Percentiles rank a stretch among this genome's conserved stretches.
These are phyloP conservation scores for Lepidopterella palustris DNA, from an alignment of 495 filamentous ascomycete species.

Conservation along the genomic window DNA sequence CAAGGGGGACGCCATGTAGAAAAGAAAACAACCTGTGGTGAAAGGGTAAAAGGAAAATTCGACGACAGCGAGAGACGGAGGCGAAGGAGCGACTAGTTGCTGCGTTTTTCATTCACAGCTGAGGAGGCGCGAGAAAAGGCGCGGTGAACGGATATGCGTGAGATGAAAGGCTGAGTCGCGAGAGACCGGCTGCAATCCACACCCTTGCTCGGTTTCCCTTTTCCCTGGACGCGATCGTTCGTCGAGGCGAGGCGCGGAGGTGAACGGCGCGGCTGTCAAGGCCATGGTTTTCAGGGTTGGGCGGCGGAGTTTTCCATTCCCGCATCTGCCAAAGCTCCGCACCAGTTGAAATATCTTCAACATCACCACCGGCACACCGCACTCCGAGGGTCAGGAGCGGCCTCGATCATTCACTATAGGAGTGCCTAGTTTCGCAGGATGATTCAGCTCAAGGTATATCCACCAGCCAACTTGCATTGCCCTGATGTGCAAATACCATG, in stretches of 20 bases:
- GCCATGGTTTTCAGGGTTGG: background rate
- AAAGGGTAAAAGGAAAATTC: background rate
- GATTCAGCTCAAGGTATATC: slow-evolving; percentile 92
- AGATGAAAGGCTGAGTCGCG: background rate
- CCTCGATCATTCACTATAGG: background rate
- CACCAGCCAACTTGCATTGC: slow-evolving; percentile 15
- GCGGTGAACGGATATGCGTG: background rate
- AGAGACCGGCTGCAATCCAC: background rate
- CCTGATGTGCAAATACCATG: background rate
- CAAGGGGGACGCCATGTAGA: background rate
- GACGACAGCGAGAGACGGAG: background rate
- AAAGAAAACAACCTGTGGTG: background rate
- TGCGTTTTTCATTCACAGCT: background rate
- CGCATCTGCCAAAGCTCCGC: background rate
- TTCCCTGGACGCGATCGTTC: background rate
- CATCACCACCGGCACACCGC: background rate
- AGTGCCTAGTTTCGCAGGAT: slow-evolving; percentile 50
- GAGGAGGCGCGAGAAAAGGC: background rate
- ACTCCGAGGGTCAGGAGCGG: background rate
- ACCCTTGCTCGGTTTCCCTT: slow-evolving; percentile 1
- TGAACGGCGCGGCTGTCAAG: background rate
- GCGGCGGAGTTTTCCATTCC: background rate
- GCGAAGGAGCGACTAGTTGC: slow-evolving; percentile 1
- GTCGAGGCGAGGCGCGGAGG: background rate
- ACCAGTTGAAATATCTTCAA: too few relatives aligned